A percentile compares a stretch with the other conserved stretches of the same genome.
Evolutionary conservation across 768 basidiomycete genomes (phyloP).

Genomic region (Suillus subaureus): DNA sequence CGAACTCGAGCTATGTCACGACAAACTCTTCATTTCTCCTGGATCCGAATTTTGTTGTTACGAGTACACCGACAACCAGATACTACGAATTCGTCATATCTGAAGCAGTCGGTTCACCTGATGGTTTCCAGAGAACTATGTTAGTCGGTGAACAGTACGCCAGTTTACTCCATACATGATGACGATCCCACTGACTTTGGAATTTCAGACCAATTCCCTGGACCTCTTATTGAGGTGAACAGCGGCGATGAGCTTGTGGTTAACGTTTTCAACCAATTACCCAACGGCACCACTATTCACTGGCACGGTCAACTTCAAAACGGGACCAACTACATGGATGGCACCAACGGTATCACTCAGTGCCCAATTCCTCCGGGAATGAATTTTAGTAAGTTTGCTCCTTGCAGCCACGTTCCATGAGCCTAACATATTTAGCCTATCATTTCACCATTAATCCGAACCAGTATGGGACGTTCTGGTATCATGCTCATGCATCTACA

Average conservation of each 20-base stretch:
- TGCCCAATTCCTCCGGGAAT: conserved; percentile 56
- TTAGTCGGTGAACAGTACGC: conserved; percentile 49
- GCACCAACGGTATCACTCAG: conserved; percentile 47
- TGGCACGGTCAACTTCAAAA: conserved; percentile 44
- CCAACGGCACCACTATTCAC: conserved; percentile 35
- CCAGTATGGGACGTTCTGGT: conserved; percentile 52
- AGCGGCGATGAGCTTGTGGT: conserved; percentile 37
- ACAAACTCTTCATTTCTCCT: conserved; percentile 34
- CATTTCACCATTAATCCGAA: conserved; percentile 43
- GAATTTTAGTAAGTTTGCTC: conserved; percentile 31
- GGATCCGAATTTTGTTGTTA: conserved; percentile 29
- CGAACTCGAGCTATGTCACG: conserved; percentile 15
- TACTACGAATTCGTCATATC: conserved; percentile 45
- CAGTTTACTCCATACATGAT: background rate
- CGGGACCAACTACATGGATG: conserved; percentile 52
- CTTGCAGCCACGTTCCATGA: background rate
- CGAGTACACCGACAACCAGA: conserved; percentile 40
- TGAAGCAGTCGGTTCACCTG: conserved; percentile 40
- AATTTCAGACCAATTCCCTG: conserved; percentile 34
- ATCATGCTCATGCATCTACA: conserved; percentile 43
- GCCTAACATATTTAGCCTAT: conserved; percentile 24
- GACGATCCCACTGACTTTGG: conserved; percentile 9
- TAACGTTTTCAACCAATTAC: conserved; percentile 36
- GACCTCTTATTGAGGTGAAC: conserved; percentile 37
- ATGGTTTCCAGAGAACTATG: conserved; percentile 44